Evolutionary conservation across 1,284 basidiomycete genomes (phyloP).

Genomic region (Caloboletus firmus): DNA sequence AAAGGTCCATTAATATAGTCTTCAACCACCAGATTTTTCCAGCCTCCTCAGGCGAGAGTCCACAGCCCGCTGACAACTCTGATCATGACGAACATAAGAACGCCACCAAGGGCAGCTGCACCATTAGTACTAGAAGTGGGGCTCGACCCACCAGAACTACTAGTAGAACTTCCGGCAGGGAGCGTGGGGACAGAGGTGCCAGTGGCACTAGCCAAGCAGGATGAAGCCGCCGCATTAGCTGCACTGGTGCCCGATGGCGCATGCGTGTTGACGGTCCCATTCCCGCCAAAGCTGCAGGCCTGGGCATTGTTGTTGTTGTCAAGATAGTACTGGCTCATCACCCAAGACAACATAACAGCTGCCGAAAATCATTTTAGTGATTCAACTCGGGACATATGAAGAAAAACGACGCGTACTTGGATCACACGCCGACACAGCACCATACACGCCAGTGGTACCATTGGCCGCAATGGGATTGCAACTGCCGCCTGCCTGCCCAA

Average conservation of each 20-base stretch:
- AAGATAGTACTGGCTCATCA: constrained; percentile 81
- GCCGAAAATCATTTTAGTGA: constrained; percentile 16
- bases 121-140: constrained; percentile 20
- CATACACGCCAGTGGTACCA: constrained; percentile 76
- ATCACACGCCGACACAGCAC: constrained; percentile 71
- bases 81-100: constrained; percentile 42
- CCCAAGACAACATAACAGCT: constrained; percentile 80
- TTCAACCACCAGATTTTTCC: neutral
- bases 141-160: constrained; percentile 27
- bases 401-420: constrained; percentile 52
- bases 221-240: constrained; percentile 61
- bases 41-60: constrained; percentile 40
- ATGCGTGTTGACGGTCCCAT: constrained; percentile 72
- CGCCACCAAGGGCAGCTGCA: constrained; percentile 36
- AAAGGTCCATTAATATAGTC: constrained; percentile 5
- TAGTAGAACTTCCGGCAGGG: constrained; percentile 35
- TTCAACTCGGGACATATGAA: neutral
- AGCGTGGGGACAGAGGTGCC: constrained; percentile 69
- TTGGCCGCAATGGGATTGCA: constrained; percentile 74
- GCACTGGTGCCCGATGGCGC: constrained; percentile 55
- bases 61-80: constrained; percentile 45
- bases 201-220: constrained; percentile 69
- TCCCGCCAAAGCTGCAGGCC: constrained; percentile 78
- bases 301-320: constrained; percentile 54
- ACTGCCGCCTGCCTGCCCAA: constrained; percentile 58